Base-by-base conservation (phyloP, 768 basidiomycete species). In the Termitomyces sp. region DNA sequence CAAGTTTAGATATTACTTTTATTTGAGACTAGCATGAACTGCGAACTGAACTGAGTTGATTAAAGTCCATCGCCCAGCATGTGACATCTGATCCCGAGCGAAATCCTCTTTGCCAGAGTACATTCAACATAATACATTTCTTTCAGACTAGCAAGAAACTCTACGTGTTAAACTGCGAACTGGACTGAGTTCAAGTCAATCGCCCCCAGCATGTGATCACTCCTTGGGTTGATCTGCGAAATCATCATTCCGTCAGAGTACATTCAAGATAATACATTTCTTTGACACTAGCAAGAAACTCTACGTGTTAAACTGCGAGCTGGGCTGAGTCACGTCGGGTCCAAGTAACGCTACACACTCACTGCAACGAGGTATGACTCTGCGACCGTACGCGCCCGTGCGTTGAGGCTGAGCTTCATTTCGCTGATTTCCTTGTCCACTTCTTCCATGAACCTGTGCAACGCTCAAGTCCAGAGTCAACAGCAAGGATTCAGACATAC, bases 361-460 rank as follows among this genome's bases (percentile, higher is more conserved):
- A 94, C 94, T n/a, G 91, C 89, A 59, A 85, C 85, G 67, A 98
- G 78, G 74, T 98, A 98, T 13, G 93, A 94, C 74, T 98, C 97
- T 41, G 97, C 97, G 30, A 98, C 96, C 57, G 91, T 98, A 72
- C 97, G 91, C 1, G 96, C 95, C 57, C 97, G 84, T 20, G 95
- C 94, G 69, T 98, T 99, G 62, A 98, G 79, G 67, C 89, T 93
- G 14, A 99, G 85, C 71, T 98, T 98, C 93, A 98, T 98, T 74
- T 98, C 97, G 61, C 94, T 97, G 69, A 99, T 98, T 75, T 99
- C 97, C 74, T 92, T 95, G 75, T 99, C 97, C 1, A 99, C 97
- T 67, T 98, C 97, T 69, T 98, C 95, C 95, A 98, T 98, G 71
- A 98, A 95, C 70, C 92, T 95, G 63, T 41, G 4, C 32, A 18